These are phyloP conservation scores for Aspergillus sp. DNA, from an alignment of 2,329 filamentous ascomycete genomes.

Conservation along the genomic window DNA sequence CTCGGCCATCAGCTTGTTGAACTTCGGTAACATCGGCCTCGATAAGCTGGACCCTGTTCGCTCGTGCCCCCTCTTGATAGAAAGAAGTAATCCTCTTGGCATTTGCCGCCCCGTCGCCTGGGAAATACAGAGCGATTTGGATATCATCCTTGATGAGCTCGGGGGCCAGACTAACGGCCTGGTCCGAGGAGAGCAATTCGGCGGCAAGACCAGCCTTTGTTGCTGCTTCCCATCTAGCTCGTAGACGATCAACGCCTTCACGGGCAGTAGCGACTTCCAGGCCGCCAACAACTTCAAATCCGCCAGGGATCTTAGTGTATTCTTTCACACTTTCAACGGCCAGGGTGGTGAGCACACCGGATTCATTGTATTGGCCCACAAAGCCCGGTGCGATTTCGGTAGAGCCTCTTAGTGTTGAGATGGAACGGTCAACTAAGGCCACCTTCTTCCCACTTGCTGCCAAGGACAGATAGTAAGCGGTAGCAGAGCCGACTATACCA, in stretches of 20 bases:
- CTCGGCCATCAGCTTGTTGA: slow-evolving; percentile 12
- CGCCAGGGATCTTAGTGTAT: slow-evolving; percentile 25
- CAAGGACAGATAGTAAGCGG: slow-evolving; percentile 30
- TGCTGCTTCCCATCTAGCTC: slow-evolving; percentile 17
- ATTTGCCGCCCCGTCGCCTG: slow-evolving; percentile 28
- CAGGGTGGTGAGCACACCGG: slow-evolving; percentile 26
- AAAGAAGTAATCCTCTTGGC: slow-evolving; percentile 21
- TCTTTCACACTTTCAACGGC: slow-evolving; percentile 30
- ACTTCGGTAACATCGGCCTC: slow-evolving; percentile 20
- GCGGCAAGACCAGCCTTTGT: slow-evolving; percentile 22
- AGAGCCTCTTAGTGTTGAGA: slow-evolving; percentile 25
- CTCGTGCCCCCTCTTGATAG: slow-evolving; percentile 20
- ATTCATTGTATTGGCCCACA: slow-evolving; percentile 35
- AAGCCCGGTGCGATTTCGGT: slow-evolving; percentile 35
- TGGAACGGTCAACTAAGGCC: slow-evolving; percentile 26
- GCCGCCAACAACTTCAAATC: slow-evolving; percentile 26
- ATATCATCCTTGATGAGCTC: slow-evolving; percentile 25
- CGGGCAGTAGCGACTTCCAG: slow-evolving; percentile 23
- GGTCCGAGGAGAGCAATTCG: slow-evolving; percentile 20
- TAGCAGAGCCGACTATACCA: slow-evolving; percentile 35
- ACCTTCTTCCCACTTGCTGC: slow-evolving; percentile 15
- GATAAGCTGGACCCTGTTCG: slow-evolving; percentile 20
- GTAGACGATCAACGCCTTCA: slow-evolving; percentile 17
- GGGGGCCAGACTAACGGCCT: slow-evolving; percentile 23
- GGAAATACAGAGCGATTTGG: slow-evolving; percentile 21